Conservation (phyloP, 2,329 filamentous ascomycete species). For the Penicillium sp. region DNA sequence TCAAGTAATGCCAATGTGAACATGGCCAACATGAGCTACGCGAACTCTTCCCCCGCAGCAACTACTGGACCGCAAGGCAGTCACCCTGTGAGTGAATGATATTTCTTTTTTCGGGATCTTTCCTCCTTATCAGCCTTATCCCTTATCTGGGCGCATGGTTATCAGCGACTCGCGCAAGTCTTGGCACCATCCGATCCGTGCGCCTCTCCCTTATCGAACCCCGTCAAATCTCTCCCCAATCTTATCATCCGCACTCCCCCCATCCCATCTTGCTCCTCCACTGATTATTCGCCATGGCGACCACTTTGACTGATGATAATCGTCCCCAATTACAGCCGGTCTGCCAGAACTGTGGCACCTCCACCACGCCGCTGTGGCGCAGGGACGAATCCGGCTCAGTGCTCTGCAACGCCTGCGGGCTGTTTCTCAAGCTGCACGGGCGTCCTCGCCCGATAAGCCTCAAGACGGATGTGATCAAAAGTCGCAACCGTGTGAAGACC, state of each 20-base stretch:
- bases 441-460: constrained; percentile 88
- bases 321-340: constrained; percentile 73
- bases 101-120: constrained; percentile 3
- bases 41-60: constrained; percentile 59
- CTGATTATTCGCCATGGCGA: constrained; percentile 36
- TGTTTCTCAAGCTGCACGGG: constrained; percentile 95
- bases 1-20: constrained; percentile 46
- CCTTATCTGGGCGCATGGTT: constrained; percentile 21
- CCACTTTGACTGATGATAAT: constrained; percentile 45
- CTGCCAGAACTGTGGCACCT: constrained; percentile 93
- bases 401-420: constrained; percentile 95
- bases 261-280: constrained; percentile 16
- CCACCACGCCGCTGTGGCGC: constrained; percentile 93
- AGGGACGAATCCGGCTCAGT: constrained; percentile 93
- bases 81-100: constrained; percentile 38
- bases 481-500: constrained; percentile 94
- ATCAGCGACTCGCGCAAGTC: constrained; percentile 28
- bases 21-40: constrained; percentile 57
- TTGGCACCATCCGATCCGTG: constrained; percentile 35
- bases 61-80: constrained; percentile 58
- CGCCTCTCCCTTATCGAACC: constrained; percentile 44
- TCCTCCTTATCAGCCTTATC: constrained; percentile 10
- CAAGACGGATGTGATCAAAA: constrained; percentile 99
- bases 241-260: constrained; percentile 10
- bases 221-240: constrained; percentile 36